Conservation (phyloP, 1,284 basidiomycete species). For the Cutaneotrichosporon sp. region DNA sequence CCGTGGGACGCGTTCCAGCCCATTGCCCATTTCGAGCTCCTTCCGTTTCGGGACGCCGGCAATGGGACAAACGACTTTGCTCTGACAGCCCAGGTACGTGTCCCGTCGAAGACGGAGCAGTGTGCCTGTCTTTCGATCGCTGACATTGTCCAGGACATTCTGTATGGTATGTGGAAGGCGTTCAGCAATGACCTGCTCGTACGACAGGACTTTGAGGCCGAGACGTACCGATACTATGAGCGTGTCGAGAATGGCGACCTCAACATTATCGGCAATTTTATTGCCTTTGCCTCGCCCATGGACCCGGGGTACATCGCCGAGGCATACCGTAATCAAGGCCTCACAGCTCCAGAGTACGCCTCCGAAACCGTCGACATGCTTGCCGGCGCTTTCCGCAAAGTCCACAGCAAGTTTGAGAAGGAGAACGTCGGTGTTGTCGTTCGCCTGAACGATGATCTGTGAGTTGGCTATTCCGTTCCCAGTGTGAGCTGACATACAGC, state of each 20-base stretch:
- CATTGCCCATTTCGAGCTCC: conserved; percentile 81
- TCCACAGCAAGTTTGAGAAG: conserved; percentile 85
- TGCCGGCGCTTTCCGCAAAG: conserved; percentile 73
- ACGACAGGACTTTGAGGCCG: conserved; percentile 72
- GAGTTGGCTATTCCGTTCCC: conserved; percentile 5
- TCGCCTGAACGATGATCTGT: conserved; percentile 83
- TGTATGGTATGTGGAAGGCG: conserved; percentile 94
- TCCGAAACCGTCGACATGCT: conserved; percentile 51
- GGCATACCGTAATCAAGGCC: background rate
- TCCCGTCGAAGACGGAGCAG: conserved; percentile 3
- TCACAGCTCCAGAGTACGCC: background rate
- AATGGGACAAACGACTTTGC: conserved; percentile 88
- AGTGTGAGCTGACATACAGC: conserved; percentile 14
- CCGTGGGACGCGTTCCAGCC: conserved; percentile 95
- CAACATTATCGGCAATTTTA: conserved; percentile 82
- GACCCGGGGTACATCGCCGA: conserved; percentile 44
- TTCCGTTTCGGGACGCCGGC: conserved; percentile 94
- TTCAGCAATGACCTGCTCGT: conserved; percentile 83
- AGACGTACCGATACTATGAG: conserved; percentile 71
- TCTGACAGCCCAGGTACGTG: conserved; percentile 66
- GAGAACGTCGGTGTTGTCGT: conserved; percentile 86
- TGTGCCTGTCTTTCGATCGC: background rate
- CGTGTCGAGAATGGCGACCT: conserved; percentile 96
- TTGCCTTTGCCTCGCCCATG: conserved; percentile 92
- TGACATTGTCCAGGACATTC: conserved; percentile 58